phyloP scores from a whole-genome alignment of 108 stramenopile species.

The Phaeodactylum tricornutum region DNA sequence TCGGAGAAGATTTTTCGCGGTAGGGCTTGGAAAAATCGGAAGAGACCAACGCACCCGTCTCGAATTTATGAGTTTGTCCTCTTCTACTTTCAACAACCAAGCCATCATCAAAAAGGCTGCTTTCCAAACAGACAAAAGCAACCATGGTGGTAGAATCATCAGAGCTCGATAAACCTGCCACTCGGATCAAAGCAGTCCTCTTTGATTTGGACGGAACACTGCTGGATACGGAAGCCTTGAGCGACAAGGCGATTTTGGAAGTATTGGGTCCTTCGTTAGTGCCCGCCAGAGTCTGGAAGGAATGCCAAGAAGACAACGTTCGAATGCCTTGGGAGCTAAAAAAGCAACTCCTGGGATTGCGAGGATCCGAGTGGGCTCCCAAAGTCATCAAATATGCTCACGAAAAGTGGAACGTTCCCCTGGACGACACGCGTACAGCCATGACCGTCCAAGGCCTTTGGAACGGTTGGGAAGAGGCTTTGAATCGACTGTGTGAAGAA shows the following conservation, averaged over 20 bases:
- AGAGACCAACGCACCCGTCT: no score
- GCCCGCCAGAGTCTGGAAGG: constrained; percentile 7
- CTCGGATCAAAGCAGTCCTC: constrained; percentile 64
- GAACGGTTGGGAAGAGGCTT: constrained; percentile 45
- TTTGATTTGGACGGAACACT: constrained; percentile 81
- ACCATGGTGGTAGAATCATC: no score
- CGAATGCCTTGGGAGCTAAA: constrained; percentile 71
- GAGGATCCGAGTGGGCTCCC: constrained; percentile 76
- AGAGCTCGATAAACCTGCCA: no score
- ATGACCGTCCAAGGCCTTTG: constrained; percentile 29
- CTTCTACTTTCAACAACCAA: no score
- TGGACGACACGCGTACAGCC: constrained; percentile 1
- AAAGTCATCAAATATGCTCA: constrained; percentile 47
- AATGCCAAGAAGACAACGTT: constrained; percentile 11
- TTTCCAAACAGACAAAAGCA: no score
- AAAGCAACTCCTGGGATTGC: constrained; percentile 49
- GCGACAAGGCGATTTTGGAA: constrained; percentile 49
- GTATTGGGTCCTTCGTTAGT: constrained; percentile 32
- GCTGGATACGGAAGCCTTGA: constrained; percentile 62
- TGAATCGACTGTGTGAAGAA: constrained; percentile 46
- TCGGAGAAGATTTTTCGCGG: no score
- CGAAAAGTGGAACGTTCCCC: constrained; percentile 33
- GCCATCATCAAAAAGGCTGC: no score
- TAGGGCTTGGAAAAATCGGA: no score
- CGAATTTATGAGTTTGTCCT: no score